Percentiles rank a stretch among this genome's conserved stretches.
Evolutionary conservation across 345 rosid species (phyloP).

Genomic region (Pistacia integerrima): DNA sequence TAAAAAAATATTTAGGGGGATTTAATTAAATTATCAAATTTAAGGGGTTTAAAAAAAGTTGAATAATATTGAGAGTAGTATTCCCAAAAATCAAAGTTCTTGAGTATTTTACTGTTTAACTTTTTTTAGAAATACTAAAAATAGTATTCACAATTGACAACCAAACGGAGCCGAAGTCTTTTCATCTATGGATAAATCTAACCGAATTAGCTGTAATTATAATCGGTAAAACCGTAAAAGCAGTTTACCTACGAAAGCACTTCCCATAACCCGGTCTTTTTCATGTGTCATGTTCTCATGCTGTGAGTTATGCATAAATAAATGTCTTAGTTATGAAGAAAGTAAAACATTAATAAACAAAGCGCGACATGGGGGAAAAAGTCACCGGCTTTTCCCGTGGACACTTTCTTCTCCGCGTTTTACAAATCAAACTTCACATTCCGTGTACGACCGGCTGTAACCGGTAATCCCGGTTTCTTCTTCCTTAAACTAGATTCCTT

Average conservation of each 20-base stretch:
- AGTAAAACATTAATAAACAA: neutral
- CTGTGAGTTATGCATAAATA: neutral
- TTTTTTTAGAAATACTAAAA: too few relatives aligned
- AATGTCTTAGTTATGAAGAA: neutral
- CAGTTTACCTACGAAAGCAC: neutral
- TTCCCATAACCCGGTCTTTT: neutral
- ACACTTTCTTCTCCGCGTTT: slow-evolving; percentile 7
- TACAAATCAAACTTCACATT: neutral
- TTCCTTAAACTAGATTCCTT: slow-evolving; percentile 1
- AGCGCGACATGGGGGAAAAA: neutral
- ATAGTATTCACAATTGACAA: too few relatives aligned
- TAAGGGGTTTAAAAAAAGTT: too few relatives aligned
- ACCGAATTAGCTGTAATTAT: too few relatives aligned
- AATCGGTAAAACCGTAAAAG: too few relatives aligned
- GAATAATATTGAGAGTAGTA: too few relatives aligned
- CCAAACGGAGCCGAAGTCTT: too few relatives aligned
- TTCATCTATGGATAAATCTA: too few relatives aligned
- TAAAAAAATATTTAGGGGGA: too few relatives aligned
- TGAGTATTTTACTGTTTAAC: too few relatives aligned
- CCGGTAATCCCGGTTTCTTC: slow-evolving; percentile 1
- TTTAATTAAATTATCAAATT: too few relatives aligned
- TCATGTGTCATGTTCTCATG: neutral
- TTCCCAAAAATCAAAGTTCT: too few relatives aligned
- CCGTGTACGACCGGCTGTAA: slow-evolving; percentile 7
- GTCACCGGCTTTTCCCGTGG: neutral